Evolutionary conservation across 768 basidiomycete genomes (phyloP).

Genomic region (Brasilioporus rufonigricans): DNA sequence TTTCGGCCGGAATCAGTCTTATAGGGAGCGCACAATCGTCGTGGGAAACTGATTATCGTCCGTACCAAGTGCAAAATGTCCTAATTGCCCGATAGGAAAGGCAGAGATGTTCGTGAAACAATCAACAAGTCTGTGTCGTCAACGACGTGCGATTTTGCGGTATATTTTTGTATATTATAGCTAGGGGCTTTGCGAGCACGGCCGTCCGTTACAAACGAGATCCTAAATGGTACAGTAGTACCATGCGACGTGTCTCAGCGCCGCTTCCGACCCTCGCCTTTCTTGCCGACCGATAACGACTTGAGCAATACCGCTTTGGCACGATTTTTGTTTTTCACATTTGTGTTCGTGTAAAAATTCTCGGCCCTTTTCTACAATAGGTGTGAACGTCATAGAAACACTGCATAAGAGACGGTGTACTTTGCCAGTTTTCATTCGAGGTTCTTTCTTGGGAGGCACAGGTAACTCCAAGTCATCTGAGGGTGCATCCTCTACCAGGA

Average conservation of each 20-base stretch:
- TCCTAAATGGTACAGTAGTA: conserved; percentile 17
- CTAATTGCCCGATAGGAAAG: background rate
- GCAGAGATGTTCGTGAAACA: conserved; percentile 10
- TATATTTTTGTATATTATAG: conserved; percentile 16
- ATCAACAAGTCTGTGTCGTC: conserved; percentile 4
- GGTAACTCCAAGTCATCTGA: conserved; percentile 35
- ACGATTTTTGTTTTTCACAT: conserved; percentile 87
- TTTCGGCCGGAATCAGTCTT: conserved; percentile 17
- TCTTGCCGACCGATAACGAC: conserved; percentile 53
- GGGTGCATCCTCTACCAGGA: conserved; percentile 26
- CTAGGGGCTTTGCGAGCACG: conserved; percentile 1
- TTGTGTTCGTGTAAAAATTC: conserved; percentile 85
- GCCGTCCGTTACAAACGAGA: conserved; percentile 1
- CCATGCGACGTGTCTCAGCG: conserved; percentile 18
- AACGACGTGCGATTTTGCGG: background rate
- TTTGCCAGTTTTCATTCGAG: conserved; percentile 94
- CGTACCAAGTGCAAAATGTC: conserved; percentile 12
- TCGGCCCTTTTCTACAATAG: conserved; percentile 70
- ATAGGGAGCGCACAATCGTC: conserved; percentile 18
- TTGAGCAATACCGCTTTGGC: conserved; percentile 60
- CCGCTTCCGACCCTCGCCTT: conserved; percentile 40
- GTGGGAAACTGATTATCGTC: conserved; percentile 40
- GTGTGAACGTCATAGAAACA: conserved; percentile 8
- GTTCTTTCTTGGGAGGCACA: conserved; percentile 49
- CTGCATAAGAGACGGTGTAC: conserved; percentile 33